These are phyloP conservation scores for Neurospora intermedia DNA, from an alignment of 495 filamentous ascomycete species.

Conservation along the genomic window DNA sequence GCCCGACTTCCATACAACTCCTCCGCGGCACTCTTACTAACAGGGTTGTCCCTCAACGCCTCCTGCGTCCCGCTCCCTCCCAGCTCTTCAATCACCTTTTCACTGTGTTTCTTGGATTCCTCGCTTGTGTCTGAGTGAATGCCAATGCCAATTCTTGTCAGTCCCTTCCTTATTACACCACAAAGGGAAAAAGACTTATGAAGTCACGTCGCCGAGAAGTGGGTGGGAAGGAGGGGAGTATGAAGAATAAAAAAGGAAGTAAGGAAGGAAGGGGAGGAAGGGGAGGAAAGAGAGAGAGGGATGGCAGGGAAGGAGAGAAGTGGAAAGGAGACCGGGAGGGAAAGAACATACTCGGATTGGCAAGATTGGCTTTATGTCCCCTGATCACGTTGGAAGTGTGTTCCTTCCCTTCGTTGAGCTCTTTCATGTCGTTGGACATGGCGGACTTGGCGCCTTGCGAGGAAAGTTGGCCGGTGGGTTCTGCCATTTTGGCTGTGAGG, in stretches of 20 bases:
- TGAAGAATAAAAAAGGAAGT: background rate
- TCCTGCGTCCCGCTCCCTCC: slow-evolving; percentile 21
- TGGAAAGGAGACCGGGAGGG: background rate
- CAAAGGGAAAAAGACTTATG: too few species aligned
- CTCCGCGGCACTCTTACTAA: slow-evolving; percentile 22
- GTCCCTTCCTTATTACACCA: too few species aligned
- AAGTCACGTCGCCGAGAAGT: too few species aligned
- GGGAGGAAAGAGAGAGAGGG: background rate
- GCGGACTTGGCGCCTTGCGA: slow-evolving; percentile 27
- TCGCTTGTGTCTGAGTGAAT: slow-evolving; percentile 17
- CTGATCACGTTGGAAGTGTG: slow-evolving; percentile 19
- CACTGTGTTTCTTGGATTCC: slow-evolving; percentile 17
- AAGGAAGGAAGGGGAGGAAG: background rate
- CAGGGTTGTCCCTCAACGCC: slow-evolving; percentile 15
- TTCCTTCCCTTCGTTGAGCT: slow-evolving; percentile 26
- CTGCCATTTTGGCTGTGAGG: background rate
- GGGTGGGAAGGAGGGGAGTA: too few species aligned
- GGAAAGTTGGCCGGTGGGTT: slow-evolving; percentile 8
- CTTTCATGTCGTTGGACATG: slow-evolving; percentile 31
- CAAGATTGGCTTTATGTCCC: slow-evolving; percentile 21
- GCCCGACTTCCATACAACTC: slow-evolving; percentile 24
- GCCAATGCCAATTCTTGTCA: background rate
- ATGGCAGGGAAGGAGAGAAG: too few species aligned
- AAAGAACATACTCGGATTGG: slow-evolving; percentile 12
- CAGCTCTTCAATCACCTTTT: slow-evolving; percentile 11